Evolutionary conservation across 73 alveolate genomes (phyloP).

Genomic region (Blepharisma japonicum): DNA sequence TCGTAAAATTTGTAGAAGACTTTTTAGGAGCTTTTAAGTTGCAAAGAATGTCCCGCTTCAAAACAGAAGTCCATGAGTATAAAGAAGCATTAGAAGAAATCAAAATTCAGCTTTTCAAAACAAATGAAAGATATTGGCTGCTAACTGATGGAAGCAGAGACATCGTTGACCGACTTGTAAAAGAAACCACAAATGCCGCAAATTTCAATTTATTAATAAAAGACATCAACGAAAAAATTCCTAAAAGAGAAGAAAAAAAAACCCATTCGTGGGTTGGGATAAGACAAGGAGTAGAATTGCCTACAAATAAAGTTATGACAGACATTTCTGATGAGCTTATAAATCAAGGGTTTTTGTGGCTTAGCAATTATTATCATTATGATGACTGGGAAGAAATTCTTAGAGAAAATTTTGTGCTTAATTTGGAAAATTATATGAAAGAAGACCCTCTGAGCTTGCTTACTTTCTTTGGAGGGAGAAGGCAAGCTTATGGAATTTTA

Average conservation of each 20-base stretch:
- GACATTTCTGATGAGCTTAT: conserved; percentile 50
- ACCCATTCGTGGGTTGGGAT: background rate
- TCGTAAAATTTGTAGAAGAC: background rate
- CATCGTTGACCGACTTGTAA: background rate
- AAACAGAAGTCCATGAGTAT: background rate
- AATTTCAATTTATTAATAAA: background rate
- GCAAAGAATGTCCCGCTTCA: background rate
- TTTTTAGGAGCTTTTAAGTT: conserved; percentile 18
- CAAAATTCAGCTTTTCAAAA: conserved; percentile 10
- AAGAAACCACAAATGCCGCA: background rate
- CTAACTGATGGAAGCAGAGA: background rate
- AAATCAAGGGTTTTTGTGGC: conserved; percentile 56
- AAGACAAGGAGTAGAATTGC: background rate
- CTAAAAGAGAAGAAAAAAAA: background rate
- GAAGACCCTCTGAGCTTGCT: background rate
- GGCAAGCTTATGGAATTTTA: background rate
- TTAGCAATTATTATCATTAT: conserved; percentile 56
- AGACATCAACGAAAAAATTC: background rate
- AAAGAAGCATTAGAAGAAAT: conserved; percentile 21
- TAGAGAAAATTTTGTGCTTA: conserved; percentile 27
- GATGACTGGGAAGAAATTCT: conserved; percentile 52
- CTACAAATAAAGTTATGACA: background rate
- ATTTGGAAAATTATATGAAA: background rate
- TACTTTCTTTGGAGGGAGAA: background rate
- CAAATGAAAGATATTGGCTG: background rate